Percentiles rank a stretch among this genome's conserved stretches.
Evolutionary conservation across 2,329 filamentous ascomycete species (phyloP).

Genomic region (Furcasterigmium sp.): DNA sequence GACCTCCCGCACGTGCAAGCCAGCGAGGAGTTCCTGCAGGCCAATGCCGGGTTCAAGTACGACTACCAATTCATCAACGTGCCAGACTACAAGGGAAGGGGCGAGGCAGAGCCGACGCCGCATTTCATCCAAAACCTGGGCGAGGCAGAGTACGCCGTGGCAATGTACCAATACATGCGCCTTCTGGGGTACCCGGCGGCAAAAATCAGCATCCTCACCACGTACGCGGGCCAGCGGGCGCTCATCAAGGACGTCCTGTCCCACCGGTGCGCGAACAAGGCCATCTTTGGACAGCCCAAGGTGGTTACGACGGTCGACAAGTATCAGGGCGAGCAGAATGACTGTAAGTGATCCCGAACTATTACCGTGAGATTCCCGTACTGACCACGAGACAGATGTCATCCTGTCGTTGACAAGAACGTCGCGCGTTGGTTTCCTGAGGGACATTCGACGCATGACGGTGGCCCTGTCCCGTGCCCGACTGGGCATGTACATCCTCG

Average conservation of each 20-base stretch:
- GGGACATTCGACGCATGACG: conserved; percentile 88
- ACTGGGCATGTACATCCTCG: conserved; percentile 86
- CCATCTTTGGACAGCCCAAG: conserved; percentile 82
- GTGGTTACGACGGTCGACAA: conserved; percentile 95
- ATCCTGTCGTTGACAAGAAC: conserved; percentile 92
- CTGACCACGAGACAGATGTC: conserved; percentile 58
- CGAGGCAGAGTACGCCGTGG: conserved; percentile 95
- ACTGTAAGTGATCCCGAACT: conserved; percentile 60
- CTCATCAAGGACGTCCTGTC: conserved; percentile 81
- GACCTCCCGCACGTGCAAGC: conserved; percentile 72
- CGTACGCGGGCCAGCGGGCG: conserved; percentile 87
- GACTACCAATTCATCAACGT: conserved; percentile 98
- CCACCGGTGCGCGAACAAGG: conserved; percentile 77
- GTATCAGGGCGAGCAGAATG: conserved; percentile 98
- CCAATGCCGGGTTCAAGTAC: conserved; percentile 88
- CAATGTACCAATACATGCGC: conserved; percentile 95
- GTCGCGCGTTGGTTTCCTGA: conserved; percentile 81
- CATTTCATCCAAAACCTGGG: conserved; percentile 97
- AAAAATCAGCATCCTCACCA: conserved; percentile 83
- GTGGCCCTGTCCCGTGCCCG: conserved; percentile 91
- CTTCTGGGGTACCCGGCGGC: conserved; percentile 82
- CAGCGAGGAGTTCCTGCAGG: conserved; percentile 65
- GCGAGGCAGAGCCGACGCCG: conserved; percentile 83
- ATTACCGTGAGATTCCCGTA: conserved; percentile 1
- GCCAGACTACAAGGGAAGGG: conserved; percentile 82